Percentiles rank a stretch among this genome's conserved stretches.
Conservation (phyloP, 1,139 yeast genomes). For the Candida tetrigidarum region DNA sequence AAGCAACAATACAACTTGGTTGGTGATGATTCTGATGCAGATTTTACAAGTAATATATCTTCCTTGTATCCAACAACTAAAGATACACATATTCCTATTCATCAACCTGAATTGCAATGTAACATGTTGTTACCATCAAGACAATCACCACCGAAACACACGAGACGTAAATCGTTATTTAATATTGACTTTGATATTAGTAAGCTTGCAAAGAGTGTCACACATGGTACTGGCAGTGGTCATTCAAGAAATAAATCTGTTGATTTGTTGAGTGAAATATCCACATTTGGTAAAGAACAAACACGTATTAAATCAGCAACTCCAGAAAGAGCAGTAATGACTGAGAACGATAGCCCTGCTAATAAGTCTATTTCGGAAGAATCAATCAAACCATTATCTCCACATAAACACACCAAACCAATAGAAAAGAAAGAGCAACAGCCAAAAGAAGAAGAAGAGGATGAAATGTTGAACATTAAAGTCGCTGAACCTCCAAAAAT, state of each 20-base stretch:
- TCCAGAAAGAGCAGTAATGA: background rate
- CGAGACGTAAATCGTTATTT: conserved; percentile 45
- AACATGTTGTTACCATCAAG: conserved; percentile 3
- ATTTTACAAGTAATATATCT: conserved; percentile 20
- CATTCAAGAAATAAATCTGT: conserved; percentile 21
- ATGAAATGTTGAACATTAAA: conserved; percentile 25
- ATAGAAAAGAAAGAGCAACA: background rate
- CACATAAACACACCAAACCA: background rate
- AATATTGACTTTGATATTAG: conserved; percentile 34
- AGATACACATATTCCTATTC: no score
- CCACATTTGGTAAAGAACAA: conserved; percentile 5
- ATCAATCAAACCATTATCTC: conserved; percentile 4
- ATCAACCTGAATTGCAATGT: conserved; percentile 11
- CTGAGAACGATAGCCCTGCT: background rate
- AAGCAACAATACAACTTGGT: conserved; percentile 29
- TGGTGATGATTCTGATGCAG: conserved; percentile 34
- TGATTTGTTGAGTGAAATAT: conserved; percentile 9
- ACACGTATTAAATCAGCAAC: conserved; percentile 6
- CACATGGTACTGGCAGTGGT: background rate
- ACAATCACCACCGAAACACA: conserved; percentile 37
- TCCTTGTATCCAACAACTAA: conserved; percentile 9
- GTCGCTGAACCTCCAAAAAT: conserved; percentile 45
- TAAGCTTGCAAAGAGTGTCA: background rate
- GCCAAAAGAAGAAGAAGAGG: conserved; percentile 7
- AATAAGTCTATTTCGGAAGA: conserved; percentile 1